phyloP scores from a whole-genome alignment of 148 eudicot species.

The Rhododendron simsii region DNA sequence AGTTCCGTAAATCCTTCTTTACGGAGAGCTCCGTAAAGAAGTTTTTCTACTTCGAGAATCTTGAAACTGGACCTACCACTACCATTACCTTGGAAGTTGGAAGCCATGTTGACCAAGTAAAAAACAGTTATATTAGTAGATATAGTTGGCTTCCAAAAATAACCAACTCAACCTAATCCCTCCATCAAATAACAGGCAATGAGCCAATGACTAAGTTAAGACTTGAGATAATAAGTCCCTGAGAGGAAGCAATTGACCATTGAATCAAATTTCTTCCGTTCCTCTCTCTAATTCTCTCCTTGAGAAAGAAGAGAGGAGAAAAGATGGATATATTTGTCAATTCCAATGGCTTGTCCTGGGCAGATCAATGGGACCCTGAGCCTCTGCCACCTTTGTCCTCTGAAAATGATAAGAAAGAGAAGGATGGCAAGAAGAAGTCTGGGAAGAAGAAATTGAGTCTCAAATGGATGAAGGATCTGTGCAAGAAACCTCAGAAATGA shows the following conservation, averaged over 20 bases:
- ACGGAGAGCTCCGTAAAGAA: too few relatives aligned
- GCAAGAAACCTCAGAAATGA: slow-evolving; percentile 51
- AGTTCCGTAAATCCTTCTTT: too few relatives aligned
- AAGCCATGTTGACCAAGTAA: slow-evolving; percentile 6
- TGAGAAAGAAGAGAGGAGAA: slow-evolving; percentile 10
- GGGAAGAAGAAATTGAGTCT: slow-evolving; percentile 40
- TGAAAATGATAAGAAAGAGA: slow-evolving; percentile 30
- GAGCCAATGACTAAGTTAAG: slow-evolving; percentile 9
- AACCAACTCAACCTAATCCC: background rate
- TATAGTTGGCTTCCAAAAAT: background rate
- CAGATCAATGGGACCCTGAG: slow-evolving; percentile 86
- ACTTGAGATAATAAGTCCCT: background rate
- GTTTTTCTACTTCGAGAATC: background rate
- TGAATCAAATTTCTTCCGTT: background rate
- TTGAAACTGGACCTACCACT: background rate
- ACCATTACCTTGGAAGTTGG: background rate
- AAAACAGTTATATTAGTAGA: background rate
- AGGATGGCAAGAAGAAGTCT: slow-evolving; percentile 34
- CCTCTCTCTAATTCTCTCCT: background rate
- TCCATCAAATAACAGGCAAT: slow-evolving; percentile 7
- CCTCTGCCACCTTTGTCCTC: slow-evolving; percentile 30
- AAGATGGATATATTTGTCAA: slow-evolving; percentile 48
- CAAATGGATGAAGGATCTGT: slow-evolving; percentile 40
- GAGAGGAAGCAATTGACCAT: background rate
- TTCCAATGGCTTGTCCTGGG: slow-evolving; percentile 63